These are phyloP conservation scores for Fomes fomentarius DNA, from an alignment of 1,284 basidiomycete genomes.

Conservation along the genomic window DNA sequence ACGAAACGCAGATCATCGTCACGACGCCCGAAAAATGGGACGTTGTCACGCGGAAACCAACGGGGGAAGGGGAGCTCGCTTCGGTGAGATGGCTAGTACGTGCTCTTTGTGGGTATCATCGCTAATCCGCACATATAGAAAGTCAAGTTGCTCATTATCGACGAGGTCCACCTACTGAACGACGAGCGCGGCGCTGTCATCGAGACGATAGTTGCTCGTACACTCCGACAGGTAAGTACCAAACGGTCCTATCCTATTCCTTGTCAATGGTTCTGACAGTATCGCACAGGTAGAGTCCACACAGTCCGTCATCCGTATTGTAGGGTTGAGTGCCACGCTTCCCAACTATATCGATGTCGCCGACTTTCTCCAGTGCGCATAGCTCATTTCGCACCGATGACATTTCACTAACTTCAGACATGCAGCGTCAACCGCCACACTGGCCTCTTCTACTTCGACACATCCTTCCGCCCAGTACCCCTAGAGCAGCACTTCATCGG, in stretches of 20 bases:
- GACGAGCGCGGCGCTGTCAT: constrained; percentile 99
- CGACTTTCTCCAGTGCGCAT: constrained; percentile 83
- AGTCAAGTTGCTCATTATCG: constrained; percentile 95
- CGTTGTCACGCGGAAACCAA: constrained; percentile 97
- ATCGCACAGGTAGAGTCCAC: constrained; percentile 86
- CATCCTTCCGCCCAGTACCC: constrained; percentile 96
- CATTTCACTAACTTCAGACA: neutral
- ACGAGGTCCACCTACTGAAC: constrained; percentile 97
- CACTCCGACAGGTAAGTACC: constrained; percentile 77
- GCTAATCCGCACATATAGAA: constrained; percentile 52
- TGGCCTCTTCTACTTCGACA: constrained; percentile 99
- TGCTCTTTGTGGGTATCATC: neutral
- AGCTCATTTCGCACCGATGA: neutral
- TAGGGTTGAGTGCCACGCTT: constrained; percentile 96
- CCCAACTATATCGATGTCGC: constrained; percentile 98
- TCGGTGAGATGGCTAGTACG: constrained; percentile 55
- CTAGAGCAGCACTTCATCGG: constrained; percentile 98
- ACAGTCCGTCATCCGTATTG: constrained; percentile 97
- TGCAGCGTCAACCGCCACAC: constrained; percentile 83
- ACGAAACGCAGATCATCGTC: constrained; percentile 96
- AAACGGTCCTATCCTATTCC: too few species aligned
- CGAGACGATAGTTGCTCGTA: constrained; percentile 97
- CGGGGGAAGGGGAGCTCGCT: constrained; percentile 94
- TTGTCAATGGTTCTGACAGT: constrained; percentile 3
- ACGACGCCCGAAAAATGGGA: constrained; percentile 99